Evolutionary conservation across 2,329 filamentous ascomycete genomes (phyloP).

Genomic region (Colletotrichum camelliae): DNA sequence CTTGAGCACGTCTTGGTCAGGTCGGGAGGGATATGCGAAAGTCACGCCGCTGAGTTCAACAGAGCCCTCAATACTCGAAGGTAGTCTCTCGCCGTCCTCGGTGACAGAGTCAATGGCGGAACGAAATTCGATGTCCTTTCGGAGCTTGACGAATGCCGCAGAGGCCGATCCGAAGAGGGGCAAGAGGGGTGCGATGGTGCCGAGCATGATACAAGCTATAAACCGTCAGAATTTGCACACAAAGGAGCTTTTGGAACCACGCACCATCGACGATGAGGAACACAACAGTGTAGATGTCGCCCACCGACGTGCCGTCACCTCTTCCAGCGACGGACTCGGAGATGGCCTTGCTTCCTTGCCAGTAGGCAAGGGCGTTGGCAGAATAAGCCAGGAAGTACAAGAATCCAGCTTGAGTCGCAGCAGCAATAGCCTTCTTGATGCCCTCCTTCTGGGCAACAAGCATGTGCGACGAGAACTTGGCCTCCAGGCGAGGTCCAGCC

Average conservation of each 20-base stretch:
- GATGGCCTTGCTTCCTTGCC: constrained; percentile 65
- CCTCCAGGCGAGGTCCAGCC: constrained; percentile 56
- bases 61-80: constrained; percentile 49
- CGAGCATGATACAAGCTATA: constrained; percentile 63
- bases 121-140: constrained; percentile 60
- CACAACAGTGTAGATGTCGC: constrained; percentile 66
- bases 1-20: constrained; percentile 46
- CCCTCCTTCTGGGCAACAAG: constrained; percentile 54
- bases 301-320: constrained; percentile 40
- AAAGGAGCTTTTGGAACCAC: constrained; percentile 29
- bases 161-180: constrained; percentile 65
- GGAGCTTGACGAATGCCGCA: constrained; percentile 62
- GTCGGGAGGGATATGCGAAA: constrained; percentile 50
- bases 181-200: constrained; percentile 66
- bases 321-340: constrained; percentile 41
- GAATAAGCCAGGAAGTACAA: constrained; percentile 73
- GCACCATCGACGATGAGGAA: constrained; percentile 66
- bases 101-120: constrained; percentile 49
- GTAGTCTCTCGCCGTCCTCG: constrained; percentile 45
- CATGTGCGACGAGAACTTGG: constrained; percentile 59
- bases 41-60: constrained; percentile 49
- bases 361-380: constrained; percentile 71
- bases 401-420: constrained; percentile 63
- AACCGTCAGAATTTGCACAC: constrained; percentile 37
- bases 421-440: constrained; percentile 61